These are phyloP conservation scores for Acaromyces ingoldii DNA, from an alignment of 1,284 basidiomycete species.

Conservation along the genomic window DNA sequence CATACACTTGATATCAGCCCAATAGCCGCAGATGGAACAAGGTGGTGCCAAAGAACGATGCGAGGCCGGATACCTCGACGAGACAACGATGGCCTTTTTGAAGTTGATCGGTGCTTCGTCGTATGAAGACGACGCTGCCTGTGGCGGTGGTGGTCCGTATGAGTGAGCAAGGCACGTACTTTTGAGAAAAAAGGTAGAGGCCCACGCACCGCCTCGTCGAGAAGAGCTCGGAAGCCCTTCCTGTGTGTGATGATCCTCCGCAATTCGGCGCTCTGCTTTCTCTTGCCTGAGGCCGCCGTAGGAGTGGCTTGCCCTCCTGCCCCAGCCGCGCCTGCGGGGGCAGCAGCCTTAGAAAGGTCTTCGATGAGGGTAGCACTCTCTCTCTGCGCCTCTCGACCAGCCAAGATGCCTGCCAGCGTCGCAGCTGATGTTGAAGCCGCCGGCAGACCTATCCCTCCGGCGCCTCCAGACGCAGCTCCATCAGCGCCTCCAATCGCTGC, in stretches of 20 bases:
- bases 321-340: too few relatives aligned
- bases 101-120: conserved; percentile 3
- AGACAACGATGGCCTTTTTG: background rate
- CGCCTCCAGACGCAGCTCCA: too few relatives aligned
- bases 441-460: too few relatives aligned
- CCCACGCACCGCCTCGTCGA: conserved; percentile 13
- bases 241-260: conserved; percentile 11
- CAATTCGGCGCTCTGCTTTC: conserved; percentile 11
- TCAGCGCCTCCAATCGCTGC: too few relatives aligned
- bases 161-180: background rate
- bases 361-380: too few relatives aligned
- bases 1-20: conserved; percentile 5
- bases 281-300: background rate
- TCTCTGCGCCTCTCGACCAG: too few relatives aligned
- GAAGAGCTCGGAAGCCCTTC: conserved; percentile 7
- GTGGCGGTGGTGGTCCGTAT: background rate
- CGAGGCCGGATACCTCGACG: background rate
- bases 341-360: too few relatives aligned
- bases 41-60: background rate
- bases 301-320: background rate
- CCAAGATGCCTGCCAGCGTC: conserved; percentile 4
- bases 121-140: conserved; percentile 5
- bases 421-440: background rate
- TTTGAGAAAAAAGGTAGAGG: background rate
- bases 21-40: conserved; percentile 11